Base-by-base conservation (phyloP, 2,329 filamentous ascomycete species). In the Verticillium dahliae region DNA sequence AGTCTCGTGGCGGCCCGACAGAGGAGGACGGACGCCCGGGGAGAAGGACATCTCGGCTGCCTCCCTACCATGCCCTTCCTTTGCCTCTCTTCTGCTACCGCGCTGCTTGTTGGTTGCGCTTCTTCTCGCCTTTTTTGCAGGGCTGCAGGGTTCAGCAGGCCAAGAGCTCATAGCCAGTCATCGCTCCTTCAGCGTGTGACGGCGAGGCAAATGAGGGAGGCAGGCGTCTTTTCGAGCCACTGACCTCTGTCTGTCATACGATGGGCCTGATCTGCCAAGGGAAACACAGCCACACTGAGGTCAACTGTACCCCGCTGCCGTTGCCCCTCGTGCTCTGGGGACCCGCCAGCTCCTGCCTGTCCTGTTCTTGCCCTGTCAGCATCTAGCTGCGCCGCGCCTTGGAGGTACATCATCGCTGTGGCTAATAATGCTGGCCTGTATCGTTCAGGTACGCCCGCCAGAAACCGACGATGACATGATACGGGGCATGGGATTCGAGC, bases 371-470 rank as follows among this genome's bases (percentile, higher is more conserved):
- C 13, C 35, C 35, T 37, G 35, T 9, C 7, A 37, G 35, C 35
- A 37, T 13, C 35, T 5, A 37, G 9, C 9, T 13, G 9, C 35
- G 35, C 35, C 35, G 13, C 35, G 35, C 35, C 13, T 5, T 5
- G 7, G 45, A 50, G 45, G 45, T 22, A 50, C n/a, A n/a, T 18
- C 45, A 50, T 57, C 55, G 39, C 18, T 58, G 57, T 58, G 57
- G 57, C 57, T 58, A 58, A 58, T 58, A 58, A 58, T 58, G 57
- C 39, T 50, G 57, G 57, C 45, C 45, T 50, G 45, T 18, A 50
- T 50, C 45, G 6, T 50, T 50, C 45, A 50, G 45, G 45, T 50
- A 50, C 45, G 22, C 45, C 45, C 14, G 38, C 35, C 37, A 58
- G 35, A 41, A 31, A 58, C 56, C 27, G 56, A 38, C 38, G 39